These are phyloP conservation scores for Graphium sp. DNA, from an alignment of 2,329 filamentous ascomycete species.

Conservation along the genomic window DNA sequence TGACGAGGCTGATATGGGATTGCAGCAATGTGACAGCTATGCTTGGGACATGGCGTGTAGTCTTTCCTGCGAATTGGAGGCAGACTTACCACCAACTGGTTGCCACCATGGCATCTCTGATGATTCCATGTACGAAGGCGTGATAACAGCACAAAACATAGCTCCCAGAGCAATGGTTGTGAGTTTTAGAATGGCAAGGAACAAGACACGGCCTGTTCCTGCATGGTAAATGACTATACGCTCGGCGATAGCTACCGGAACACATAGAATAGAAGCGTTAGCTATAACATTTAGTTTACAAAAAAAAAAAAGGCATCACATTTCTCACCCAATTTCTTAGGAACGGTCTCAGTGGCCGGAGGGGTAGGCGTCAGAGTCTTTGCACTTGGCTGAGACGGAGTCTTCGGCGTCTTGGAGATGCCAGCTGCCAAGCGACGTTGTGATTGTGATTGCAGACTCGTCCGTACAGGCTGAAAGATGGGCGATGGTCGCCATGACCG, in stretches of 20 bases:
- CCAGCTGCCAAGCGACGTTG: no score
- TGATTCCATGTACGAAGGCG: conserved; percentile 36
- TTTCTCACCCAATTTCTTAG: no score
- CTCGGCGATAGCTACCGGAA: conserved; percentile 40
- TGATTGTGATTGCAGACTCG: no score
- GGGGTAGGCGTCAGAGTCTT: no score
- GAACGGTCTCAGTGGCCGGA: no score
- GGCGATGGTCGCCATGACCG: no score
- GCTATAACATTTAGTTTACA: no score
- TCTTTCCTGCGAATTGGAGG: not conserved
- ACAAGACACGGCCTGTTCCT: conserved; percentile 48
- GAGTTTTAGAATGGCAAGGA: conserved; percentile 55
- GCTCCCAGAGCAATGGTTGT: conserved; percentile 53
- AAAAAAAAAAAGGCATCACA: no score
- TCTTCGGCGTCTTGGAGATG: no score
- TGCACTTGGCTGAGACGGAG: no score
- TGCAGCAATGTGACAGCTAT: not conserved
- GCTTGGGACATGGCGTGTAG: conserved; percentile 8
- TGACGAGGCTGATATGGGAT: not conserved
- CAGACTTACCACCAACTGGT: conserved; percentile 18
- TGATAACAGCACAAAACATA: conserved; percentile 47
- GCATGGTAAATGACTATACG: conserved; percentile 59
- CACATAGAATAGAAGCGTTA: no score
- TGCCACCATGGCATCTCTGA: conserved; percentile 17
- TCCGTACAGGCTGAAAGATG: no score